A percentile compares a stretch with the other conserved stretches of the same genome.
Evolutionary conservation across 2,329 filamentous ascomycete genomes (phyloP).

Genomic region (Ophiostoma himal-ulmi): DNA sequence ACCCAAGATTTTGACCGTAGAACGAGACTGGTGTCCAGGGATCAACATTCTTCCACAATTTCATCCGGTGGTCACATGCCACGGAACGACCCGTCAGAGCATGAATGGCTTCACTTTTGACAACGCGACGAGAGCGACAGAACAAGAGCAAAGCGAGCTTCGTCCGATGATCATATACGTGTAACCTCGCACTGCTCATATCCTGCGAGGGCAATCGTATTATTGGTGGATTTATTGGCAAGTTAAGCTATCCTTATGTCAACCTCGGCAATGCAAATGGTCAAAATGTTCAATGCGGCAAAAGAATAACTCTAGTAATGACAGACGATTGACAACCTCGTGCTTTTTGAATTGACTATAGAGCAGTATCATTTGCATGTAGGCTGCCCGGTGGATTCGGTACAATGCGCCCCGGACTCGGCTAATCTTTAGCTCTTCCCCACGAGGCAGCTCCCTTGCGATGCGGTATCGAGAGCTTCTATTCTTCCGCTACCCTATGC

Average conservation of each 20-base stretch:
- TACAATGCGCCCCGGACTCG: neutral
- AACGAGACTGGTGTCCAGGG: neutral
- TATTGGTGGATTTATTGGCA: neutral
- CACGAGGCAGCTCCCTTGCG: neutral
- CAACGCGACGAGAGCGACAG: neutral
- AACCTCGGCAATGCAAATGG: neutral
- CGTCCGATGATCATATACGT: neutral
- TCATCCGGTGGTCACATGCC: neutral
- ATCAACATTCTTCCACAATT: neutral
- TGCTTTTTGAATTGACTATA: neutral
- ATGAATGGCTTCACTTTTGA: neutral
- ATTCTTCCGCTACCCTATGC: slow-evolving; percentile 7
- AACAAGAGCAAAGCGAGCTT: neutral
- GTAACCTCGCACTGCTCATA: neutral
- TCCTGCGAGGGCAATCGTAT: neutral
- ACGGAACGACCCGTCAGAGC: neutral
- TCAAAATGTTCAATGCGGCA: neutral
- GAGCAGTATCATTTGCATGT: neutral
- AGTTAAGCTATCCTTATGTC: neutral
- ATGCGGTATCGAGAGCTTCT: neutral
- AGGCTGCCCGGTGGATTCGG: neutral
- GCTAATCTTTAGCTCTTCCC: slow-evolving; percentile 4
- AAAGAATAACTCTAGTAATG: neutral
- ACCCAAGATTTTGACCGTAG: neutral
- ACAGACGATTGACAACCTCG: neutral